Conservation (phyloP, 805 yeast species). For the Cyberlindnera mycetangii region DNA sequence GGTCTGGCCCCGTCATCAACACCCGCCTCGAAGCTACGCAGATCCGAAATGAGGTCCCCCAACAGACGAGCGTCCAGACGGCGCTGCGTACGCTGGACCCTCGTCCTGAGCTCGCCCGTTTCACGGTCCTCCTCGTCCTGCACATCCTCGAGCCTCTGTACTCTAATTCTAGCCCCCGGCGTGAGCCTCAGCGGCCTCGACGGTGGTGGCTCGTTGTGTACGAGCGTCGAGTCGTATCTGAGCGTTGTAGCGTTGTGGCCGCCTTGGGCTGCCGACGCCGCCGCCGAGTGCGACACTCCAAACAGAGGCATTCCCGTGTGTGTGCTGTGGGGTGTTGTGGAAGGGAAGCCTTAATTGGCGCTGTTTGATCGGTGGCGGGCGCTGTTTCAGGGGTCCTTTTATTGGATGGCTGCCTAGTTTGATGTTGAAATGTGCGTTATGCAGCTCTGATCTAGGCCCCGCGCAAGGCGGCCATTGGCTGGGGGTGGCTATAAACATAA, state of each 20-base stretch:
- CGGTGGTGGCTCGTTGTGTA: not conserved
- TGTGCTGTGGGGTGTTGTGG: not conserved
- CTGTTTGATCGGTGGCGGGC: not conserved
- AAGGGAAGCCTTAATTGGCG: too few relatives aligned
- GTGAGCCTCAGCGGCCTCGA: too few relatives aligned
- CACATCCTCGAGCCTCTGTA: not conserved
- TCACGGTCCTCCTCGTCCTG: slow-evolving; percentile 1
- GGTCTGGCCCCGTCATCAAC: not conserved
- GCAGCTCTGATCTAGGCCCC: not conserved
- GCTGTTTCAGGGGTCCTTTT: not conserved
- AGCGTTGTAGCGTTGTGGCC: not conserved
- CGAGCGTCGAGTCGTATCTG: slow-evolving; percentile 4
- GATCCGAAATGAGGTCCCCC: not conserved
- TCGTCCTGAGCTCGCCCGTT: not conserved
- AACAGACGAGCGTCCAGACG: not conserved
- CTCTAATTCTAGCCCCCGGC: too few relatives aligned
- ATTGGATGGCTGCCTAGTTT: not conserved
- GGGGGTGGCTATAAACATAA: too few relatives aligned
- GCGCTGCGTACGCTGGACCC: not conserved
- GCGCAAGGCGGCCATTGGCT: too few relatives aligned
- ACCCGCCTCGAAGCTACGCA: slow-evolving; percentile 1
- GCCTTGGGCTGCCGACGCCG: not conserved
- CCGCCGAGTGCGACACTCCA: not conserved
- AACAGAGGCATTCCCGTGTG: slow-evolving; percentile 1
- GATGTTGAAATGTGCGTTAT: not conserved